Evolutionary conservation across 306 rosid species (phyloP).

Genomic region (Cucurbita argyrosperma): DNA sequence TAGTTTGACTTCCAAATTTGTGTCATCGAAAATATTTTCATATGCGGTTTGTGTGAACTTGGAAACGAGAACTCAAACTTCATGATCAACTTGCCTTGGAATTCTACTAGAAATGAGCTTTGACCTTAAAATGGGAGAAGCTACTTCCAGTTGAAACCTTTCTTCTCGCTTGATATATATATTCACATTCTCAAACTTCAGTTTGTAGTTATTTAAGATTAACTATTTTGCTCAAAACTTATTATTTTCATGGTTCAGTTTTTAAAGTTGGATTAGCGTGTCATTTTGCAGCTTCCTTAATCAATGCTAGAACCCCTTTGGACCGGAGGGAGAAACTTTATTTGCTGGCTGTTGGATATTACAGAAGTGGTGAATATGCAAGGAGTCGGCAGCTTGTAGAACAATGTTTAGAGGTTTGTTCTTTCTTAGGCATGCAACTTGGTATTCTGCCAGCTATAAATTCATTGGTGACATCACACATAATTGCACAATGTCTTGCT

Average conservation of each 20-base stretch:
- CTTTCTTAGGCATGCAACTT: background rate
- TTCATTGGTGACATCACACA: background rate
- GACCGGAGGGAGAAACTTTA: conserved; percentile 77
- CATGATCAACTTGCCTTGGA: background rate
- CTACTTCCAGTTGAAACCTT: background rate
- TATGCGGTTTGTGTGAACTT: background rate
- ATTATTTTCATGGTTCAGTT: background rate
- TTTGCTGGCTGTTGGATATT: conserved; percentile 73
- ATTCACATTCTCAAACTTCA: background rate
- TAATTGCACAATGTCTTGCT: background rate
- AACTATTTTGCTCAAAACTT: background rate
- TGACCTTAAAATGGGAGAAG: background rate
- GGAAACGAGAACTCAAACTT: background rate
- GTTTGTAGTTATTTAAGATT: background rate
- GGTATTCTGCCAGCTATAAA: background rate
- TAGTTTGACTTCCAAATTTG: background rate
- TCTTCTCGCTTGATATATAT: background rate
- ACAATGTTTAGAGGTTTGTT: conserved; percentile 50
- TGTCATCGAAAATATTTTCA: background rate
- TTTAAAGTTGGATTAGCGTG: background rate
- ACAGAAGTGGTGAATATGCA: conserved; percentile 50
- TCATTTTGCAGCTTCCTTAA: conserved; percentile 48
- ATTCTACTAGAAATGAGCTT: background rate
- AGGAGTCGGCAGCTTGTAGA: conserved; percentile 62
- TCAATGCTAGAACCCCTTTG: conserved; percentile 29